Percentiles rank a stretch among this genome's conserved stretches.
phyloP scores from a whole-genome alignment of 257 asterid species.

The Solanum okadae region DNA sequence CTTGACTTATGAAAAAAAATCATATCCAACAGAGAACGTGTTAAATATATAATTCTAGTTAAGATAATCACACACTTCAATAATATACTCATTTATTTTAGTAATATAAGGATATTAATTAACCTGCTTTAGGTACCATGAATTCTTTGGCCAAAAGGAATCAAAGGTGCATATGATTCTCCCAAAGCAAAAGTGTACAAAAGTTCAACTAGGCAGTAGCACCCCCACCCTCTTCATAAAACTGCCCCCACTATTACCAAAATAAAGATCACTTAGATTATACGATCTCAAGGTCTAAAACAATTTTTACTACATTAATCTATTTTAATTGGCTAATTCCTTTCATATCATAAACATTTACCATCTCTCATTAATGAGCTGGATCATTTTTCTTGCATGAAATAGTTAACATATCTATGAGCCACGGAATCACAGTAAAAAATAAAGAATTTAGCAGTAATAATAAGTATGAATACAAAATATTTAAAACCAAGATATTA shows the following conservation, averaged over 20 bases:
- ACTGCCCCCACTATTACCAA: too few relatives aligned
- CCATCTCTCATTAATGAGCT: background rate
- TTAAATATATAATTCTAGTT: background rate
- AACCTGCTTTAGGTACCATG: background rate
- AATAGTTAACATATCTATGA: background rate
- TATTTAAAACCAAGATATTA: background rate
- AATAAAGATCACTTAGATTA: too few relatives aligned
- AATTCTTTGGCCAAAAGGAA: slow-evolving; percentile 18
- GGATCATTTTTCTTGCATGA: background rate
- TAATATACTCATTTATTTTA: background rate
- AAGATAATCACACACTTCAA: too few relatives aligned
- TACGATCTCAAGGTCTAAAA: too few relatives aligned
- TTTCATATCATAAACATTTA: background rate
- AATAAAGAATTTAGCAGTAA: background rate
- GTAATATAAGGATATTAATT: background rate
- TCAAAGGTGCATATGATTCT: slow-evolving; percentile 40
- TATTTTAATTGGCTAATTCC: background rate
- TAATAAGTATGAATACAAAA: background rate
- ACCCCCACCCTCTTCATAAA: too few relatives aligned
- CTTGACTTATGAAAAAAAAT: background rate
- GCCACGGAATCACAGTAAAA: background rate
- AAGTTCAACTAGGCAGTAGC: too few relatives aligned
- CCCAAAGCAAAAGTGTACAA: background rate
- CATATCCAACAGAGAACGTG: background rate
- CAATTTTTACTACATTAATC: too few relatives aligned